phyloP scores from a whole-genome alignment of 1,284 basidiomycete species.

The Irpex sp. region DNA sequence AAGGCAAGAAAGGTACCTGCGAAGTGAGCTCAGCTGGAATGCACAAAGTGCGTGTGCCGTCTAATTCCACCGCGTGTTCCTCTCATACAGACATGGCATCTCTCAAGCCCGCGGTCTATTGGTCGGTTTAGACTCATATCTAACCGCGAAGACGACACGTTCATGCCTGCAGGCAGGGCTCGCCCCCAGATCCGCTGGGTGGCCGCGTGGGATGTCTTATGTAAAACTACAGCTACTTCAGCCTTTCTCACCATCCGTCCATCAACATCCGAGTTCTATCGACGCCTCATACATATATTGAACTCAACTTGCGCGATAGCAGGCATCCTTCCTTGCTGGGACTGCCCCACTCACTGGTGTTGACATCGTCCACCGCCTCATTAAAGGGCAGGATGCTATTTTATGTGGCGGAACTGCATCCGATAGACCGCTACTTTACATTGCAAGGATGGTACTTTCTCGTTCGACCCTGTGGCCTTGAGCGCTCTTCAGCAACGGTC shows the following conservation, averaged over 20 bases:
- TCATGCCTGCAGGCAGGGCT: slow-evolving; percentile 35
- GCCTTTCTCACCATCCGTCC: not conserved
- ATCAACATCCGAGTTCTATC: not conserved
- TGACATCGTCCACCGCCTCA: not conserved
- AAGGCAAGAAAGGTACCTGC: slow-evolving; percentile 19
- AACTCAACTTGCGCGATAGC: not conserved
- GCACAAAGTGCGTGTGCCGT: slow-evolving; percentile 28
- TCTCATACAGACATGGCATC: slow-evolving; percentile 23
- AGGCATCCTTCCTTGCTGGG: not conserved
- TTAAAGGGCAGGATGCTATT: not conserved
- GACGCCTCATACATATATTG: not conserved
- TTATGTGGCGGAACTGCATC: not conserved
- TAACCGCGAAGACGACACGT: slow-evolving; percentile 30
- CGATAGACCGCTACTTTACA: not conserved
- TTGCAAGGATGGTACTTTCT: not conserved
- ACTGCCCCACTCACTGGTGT: not conserved
- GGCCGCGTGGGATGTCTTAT: slow-evolving; percentile 27
- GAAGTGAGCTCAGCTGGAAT: slow-evolving; percentile 26
- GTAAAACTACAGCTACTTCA: slow-evolving; percentile 17
- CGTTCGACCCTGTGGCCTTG: not conserved
- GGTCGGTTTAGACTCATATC: slow-evolving; percentile 19
- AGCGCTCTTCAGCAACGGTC: not conserved
- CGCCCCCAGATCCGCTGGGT: slow-evolving; percentile 21
- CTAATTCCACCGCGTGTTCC: slow-evolving; percentile 21
- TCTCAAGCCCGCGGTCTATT: slow-evolving; percentile 25